Evolutionary conservation across 192 early-diverging fungal species (phyloP), one percentile per base, ranked within the genome.

Genomic region (Entomortierella beljakovae): DNA sequence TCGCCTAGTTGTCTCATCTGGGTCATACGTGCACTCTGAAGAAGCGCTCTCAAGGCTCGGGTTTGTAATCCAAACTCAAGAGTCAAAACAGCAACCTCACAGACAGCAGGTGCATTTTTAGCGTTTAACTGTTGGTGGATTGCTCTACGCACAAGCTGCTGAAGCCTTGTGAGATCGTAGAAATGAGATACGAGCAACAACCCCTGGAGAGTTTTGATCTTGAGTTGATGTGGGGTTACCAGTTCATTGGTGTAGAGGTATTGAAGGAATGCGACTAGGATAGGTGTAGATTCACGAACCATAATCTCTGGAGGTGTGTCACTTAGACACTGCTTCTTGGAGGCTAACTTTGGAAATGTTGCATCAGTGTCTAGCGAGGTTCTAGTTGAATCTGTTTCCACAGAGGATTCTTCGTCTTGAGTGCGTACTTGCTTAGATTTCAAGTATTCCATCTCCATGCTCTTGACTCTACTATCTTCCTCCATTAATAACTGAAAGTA

Each of bases 161-260:
- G 67, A n/a, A 79, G 68, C 6, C 75, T 67, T 22, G 67, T 79
- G 46, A 79, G 61, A 56, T 79, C 75, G 23, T 79, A 79, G 7
- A 69, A 23, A 35, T 61, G 67, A 2, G 75, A 46, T 11, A 79
- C 26, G 10, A 70, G 62, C 15, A 79, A 48, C 5, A 79, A 33
- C 18, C 75, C 75, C 29, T 69, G 61, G 2, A 79, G 51, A 10
- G 55, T 79, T 61, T 70, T 79, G 31, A 70, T 61, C 26, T 57
- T 51, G 7, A 60, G 67, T 28, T 79, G 75, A 40, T 79, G 75
- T n/a, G 57, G 23, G 2, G 75, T 79, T 3, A 29, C 38, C 1
- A 79, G 62, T 16, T 79, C 75, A 53, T 79, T 79, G 28, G 75
- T 79, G 43, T 79, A 79, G 29, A 70, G 32, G 29, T 79, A 79